These are phyloP conservation scores for Fusarium camptoceras DNA, from an alignment of 2,329 filamentous ascomycete species.

Conservation along the genomic window DNA sequence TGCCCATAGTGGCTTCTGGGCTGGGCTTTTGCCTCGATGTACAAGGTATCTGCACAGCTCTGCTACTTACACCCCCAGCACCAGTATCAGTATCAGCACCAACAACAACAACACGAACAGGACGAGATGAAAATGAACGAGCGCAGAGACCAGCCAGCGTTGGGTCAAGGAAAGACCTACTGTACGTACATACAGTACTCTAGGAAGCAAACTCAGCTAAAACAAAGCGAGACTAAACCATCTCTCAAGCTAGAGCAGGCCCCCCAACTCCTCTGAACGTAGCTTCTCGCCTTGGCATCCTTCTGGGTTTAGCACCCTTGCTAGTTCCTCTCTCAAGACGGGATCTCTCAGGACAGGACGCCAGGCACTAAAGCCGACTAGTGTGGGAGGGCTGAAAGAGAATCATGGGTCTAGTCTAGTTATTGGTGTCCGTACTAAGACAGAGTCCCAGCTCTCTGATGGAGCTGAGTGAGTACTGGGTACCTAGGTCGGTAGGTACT, in stretches of 20 bases:
- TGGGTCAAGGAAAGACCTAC: constrained; percentile 7
- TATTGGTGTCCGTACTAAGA: constrained; percentile 18
- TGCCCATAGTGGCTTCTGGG: constrained; percentile 43
- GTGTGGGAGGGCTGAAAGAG: constrained; percentile 55
- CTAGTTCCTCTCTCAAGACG: constrained; percentile 44
- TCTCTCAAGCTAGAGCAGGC: constrained; percentile 23
- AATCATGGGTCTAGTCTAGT: constrained; percentile 45
- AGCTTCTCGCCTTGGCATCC: constrained; percentile 35
- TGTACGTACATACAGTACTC: background rate
- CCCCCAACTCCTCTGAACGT: constrained; percentile 30
- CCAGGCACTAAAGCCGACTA: constrained; percentile 49
- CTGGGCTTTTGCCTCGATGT: constrained; percentile 41
- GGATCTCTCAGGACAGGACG: constrained; percentile 47
- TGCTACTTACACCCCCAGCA: background rate
- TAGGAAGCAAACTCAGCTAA: constrained; percentile 3
- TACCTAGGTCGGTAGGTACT: constrained; percentile 5
- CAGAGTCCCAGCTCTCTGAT: constrained; percentile 10
- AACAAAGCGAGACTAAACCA: constrained; percentile 17
- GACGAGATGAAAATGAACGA: constrained; percentile 32
- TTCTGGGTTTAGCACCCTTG: constrained; percentile 24
- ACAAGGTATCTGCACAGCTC: constrained; percentile 15
- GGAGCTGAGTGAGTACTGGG: constrained; percentile 13
- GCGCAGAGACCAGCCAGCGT: constrained; percentile 26
- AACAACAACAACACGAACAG: background rate
- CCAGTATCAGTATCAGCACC: background rate